phyloP scores from a whole-genome alignment of 2,329 filamentous ascomycete species.

The Beauveria caledonica region DNA sequence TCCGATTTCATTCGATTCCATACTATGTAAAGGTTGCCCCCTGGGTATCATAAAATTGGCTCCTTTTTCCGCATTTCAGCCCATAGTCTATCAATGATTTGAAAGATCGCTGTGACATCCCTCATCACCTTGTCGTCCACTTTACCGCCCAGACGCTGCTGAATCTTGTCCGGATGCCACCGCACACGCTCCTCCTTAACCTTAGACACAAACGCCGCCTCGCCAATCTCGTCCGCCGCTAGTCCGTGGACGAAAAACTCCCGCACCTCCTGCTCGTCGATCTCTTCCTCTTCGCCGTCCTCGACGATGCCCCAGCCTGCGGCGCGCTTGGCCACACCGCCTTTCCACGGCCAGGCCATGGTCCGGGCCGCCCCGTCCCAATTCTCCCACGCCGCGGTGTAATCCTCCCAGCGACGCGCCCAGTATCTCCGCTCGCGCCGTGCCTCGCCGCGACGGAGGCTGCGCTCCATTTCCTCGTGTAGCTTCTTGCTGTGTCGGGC shows the following conservation, averaged over 20 bases:
- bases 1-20: too few species aligned
- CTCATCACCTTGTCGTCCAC: conserved; percentile 67
- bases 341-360: conserved; percentile 58
- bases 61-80: conserved; percentile 43
- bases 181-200: conserved; percentile 81
- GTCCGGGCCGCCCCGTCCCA: conserved; percentile 37
- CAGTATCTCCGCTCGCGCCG: conserved; percentile 47
- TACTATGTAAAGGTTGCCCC: too few species aligned
- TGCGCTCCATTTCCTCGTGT: conserved; percentile 59
- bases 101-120: conserved; percentile 82
- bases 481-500: conserved; percentile 43
- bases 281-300: conserved; percentile 40
- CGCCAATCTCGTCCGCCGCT: conserved; percentile 33
- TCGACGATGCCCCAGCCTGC: conserved; percentile 38
- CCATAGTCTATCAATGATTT: conserved; percentile 80
- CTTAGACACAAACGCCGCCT: conserved; percentile 36
- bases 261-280: conserved; percentile 53
- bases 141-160: conserved; percentile 71
- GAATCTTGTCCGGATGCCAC: conserved; percentile 98
- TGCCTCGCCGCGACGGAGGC: conserved; percentile 57
- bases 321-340: neutral
- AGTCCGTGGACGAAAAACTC: conserved; percentile 56
- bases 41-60: neutral
- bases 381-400: conserved; percentile 53
- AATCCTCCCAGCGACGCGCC: conserved; percentile 55